Conservation (phyloP, 495 filamentous ascomycete genomes). For the Aspergillus wentii region DNA sequence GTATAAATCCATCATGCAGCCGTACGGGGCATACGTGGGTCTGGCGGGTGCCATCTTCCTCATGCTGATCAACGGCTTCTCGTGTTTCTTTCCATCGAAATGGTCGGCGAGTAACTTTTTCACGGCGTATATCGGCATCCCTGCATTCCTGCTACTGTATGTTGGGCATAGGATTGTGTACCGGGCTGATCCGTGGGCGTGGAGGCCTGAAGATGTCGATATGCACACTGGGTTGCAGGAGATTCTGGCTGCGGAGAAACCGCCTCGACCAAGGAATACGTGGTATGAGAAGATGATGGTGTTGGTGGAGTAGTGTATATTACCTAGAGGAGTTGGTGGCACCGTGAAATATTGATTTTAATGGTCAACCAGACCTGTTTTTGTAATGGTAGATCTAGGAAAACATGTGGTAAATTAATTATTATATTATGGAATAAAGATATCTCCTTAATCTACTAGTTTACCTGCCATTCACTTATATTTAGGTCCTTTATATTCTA, state of each 20-base stretch:
- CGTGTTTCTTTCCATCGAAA: slow-evolving; percentile 53
- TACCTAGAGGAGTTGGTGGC: too few relatives aligned
- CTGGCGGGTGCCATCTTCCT: slow-evolving; percentile 47
- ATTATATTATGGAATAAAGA: too few relatives aligned
- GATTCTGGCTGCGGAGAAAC: slow-evolving; percentile 47
- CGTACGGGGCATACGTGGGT: slow-evolving; percentile 45
- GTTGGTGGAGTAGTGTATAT: slow-evolving; percentile 14
- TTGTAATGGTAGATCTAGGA: too few relatives aligned
- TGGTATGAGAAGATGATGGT: slow-evolving; percentile 29
- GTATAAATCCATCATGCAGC: slow-evolving; percentile 48
- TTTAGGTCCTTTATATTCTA: too few relatives aligned
- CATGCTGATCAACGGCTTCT: slow-evolving; percentile 57
- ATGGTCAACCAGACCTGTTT: too few relatives aligned
- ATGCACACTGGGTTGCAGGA: slow-evolving; percentile 50
- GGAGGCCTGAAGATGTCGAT: slow-evolving; percentile 49
- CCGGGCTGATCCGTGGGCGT: slow-evolving; percentile 49
- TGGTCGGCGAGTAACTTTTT: slow-evolving; percentile 52
- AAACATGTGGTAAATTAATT: too few relatives aligned
- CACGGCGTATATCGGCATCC: slow-evolving; percentile 60
- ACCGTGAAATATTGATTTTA: too few relatives aligned
- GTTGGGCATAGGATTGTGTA: slow-evolving; percentile 43
- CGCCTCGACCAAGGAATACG: slow-evolving; percentile 22
- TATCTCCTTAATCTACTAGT: too few relatives aligned
- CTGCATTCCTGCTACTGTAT: slow-evolving; percentile 53
- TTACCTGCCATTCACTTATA: too few relatives aligned